A percentile compares a stretch with the other conserved stretches of the same genome.
phyloP scores from a whole-genome alignment of 352 stramenopile genomes.

The Globisporangium spiculum region DNA sequence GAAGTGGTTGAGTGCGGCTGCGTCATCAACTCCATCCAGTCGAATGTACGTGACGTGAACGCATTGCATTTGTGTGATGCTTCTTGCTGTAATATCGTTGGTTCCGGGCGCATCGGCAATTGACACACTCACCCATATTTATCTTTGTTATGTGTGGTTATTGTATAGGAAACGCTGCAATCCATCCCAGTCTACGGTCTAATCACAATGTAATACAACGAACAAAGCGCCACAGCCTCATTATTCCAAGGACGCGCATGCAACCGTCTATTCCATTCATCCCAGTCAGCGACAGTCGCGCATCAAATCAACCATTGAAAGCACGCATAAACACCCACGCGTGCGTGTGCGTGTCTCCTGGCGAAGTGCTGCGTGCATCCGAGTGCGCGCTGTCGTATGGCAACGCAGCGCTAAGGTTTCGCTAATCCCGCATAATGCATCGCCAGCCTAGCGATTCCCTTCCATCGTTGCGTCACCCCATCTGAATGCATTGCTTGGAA shows the following conservation, averaged over 20 bases:
- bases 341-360: neutral
- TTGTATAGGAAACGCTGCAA: constrained; percentile 36
- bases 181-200: constrained; percentile 54
- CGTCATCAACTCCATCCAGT: constrained; percentile 61
- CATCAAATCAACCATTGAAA: neutral
- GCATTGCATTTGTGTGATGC: neutral
- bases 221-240: neutral
- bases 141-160: neutral
- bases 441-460: neutral
- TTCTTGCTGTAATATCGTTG: neutral
- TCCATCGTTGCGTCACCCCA: neutral
- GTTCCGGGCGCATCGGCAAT: neutral
- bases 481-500: neutral
- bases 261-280: neutral
- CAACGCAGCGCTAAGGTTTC: neutral
- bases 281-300: neutral
- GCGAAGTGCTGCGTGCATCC: neutral
- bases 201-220: constrained; percentile 38
- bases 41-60: constrained; percentile 30
- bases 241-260: neutral
- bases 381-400: neutral
- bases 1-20: constrained; percentile 80
- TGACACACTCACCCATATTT: neutral
- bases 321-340: neutral
- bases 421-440: too few species aligned